Conservation (phyloP, 1,284 basidiomycete genomes). For the Calocybe gambosa region DNA sequence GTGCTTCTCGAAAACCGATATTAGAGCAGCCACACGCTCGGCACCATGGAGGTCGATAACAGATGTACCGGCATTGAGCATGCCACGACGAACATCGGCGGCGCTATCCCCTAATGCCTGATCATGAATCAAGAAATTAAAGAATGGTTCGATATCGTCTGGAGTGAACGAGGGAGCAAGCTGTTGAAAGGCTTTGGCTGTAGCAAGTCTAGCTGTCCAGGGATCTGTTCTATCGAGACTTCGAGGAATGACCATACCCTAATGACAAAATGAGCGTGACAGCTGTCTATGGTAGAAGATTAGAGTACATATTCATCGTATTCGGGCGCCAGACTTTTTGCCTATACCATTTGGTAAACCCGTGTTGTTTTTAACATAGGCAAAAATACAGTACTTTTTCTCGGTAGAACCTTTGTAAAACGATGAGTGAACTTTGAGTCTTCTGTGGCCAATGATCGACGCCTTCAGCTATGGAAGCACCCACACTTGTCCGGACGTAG, state of each 20-base stretch:
- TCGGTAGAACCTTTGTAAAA: constrained; percentile 71
- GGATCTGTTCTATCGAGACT: constrained; percentile 92
- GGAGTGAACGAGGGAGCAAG: constrained; percentile 67
- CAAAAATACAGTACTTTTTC: constrained; percentile 54
- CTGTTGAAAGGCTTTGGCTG: constrained; percentile 66
- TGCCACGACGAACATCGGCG: constrained; percentile 77
- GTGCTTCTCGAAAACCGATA: constrained; percentile 82
- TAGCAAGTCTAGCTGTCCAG: constrained; percentile 80
- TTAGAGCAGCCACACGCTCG: constrained; percentile 67
- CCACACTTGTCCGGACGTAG: constrained; percentile 77
- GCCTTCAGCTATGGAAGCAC: constrained; percentile 74
- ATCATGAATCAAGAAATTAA: constrained; percentile 81
- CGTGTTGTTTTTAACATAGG: constrained; percentile 5
- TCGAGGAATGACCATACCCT: constrained; percentile 93
- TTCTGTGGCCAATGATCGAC: constrained; percentile 71
- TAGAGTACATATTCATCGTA: constrained; percentile 75
- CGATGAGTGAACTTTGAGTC: constrained; percentile 41
- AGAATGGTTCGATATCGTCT: constrained; percentile 71
- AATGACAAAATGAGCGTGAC: constrained; percentile 5
- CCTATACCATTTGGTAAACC: constrained; percentile 32
- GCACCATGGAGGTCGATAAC: constrained; percentile 85
- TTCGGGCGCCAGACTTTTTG: constrained; percentile 83
- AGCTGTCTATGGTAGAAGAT: constrained; percentile 22
- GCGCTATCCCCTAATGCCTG: constrained; percentile 87
- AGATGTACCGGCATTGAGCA: constrained; percentile 81